Base-by-base conservation (phyloP, 495 filamentous ascomycete species). In the Talaromyces proteolyticus region DNA sequence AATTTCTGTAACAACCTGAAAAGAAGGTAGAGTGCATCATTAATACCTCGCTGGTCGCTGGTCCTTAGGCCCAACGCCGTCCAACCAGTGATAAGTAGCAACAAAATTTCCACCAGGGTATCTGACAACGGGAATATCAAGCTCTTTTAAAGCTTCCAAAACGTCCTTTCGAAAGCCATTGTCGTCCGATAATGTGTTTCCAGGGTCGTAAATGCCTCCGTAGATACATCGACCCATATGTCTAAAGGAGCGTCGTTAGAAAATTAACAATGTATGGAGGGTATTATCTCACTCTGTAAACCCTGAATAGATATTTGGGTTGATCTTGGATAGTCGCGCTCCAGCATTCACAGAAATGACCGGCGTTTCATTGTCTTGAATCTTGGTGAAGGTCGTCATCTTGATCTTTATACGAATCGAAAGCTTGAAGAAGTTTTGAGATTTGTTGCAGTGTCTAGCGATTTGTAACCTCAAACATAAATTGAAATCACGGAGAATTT, bases 161-260 rank as follows among this genome's bases (percentile, higher is more conserved):
- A 91, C 86, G 64, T 90, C 86, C 53, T 75, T 88, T 14, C 86
- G 80, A 63, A 87, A 90, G 12, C 86, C 86, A 58, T 88, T 74
- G 49, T 81, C 72, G 53, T 90, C 87, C 3, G 84, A 81, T n/a
- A 88, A 68, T 0, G 78, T 68, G 59, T 79, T 88, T 11, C 69
- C 74, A 2, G 85, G 87, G 51, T 89, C 87, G 65, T 89, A 90
- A 59, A 91, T 86, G 51, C 87, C 87, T 49, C 87, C 87, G 61
- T 91, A 91, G 63, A 91, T 88, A 67, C 87, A 91, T 39, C 87
- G 77, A 40, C 86, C 87, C 85, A 88, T 89, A 56, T 90, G 86
- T 60, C 85, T 88, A 48, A 4, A 24, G 45, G 17, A 43, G 40
- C 6, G 55, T 17, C 43, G 25, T 48, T 58, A 34, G 59, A 50